A percentile compares a stretch with the other conserved stretches of the same genome.
Evolutionary conservation across 352 stramenopile genomes (phyloP).

Genomic region (Phytophthora pluvialis): DNA sequence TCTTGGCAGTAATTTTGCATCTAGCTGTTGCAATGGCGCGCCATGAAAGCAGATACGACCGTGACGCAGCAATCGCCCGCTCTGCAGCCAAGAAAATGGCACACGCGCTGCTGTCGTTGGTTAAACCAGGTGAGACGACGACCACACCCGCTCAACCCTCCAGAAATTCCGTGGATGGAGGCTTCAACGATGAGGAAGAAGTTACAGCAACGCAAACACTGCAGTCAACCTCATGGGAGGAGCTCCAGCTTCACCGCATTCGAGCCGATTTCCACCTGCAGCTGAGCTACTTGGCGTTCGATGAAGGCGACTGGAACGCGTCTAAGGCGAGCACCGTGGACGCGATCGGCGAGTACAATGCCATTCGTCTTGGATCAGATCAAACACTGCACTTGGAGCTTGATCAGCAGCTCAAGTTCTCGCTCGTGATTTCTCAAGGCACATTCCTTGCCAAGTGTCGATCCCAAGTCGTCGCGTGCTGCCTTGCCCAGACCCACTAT

Average conservation of each 20-base stretch:
- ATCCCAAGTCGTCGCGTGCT: slow-evolving; percentile 45
- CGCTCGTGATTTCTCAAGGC: slow-evolving; percentile 34
- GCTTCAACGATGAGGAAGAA: background rate
- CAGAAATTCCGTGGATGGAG: background rate
- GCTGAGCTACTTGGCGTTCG: slow-evolving; percentile 46
- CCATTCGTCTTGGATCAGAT: slow-evolving; percentile 16
- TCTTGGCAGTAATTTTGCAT: slow-evolving; percentile 42
- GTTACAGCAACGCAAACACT: background rate
- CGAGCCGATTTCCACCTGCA: slow-evolving; percentile 45
- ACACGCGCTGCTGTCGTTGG: slow-evolving; percentile 24
- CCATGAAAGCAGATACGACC: slow-evolving; percentile 41
- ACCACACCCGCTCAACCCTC: background rate
- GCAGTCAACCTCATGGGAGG: slow-evolving; percentile 32
- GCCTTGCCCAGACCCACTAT: slow-evolving; percentile 42
- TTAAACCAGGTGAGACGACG: slow-evolving; percentile 7
- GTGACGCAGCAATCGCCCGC: slow-evolving; percentile 24
- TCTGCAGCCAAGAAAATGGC: slow-evolving; percentile 44
- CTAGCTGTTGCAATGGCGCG: slow-evolving; percentile 34
- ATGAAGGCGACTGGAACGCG: slow-evolving; percentile 42
- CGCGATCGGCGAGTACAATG: slow-evolving; percentile 27
- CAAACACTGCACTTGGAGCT: slow-evolving; percentile 23
- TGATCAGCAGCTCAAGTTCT: slow-evolving; percentile 51
- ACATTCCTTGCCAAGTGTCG: slow-evolving; percentile 51
- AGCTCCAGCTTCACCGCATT: slow-evolving; percentile 33
- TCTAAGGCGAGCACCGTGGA: slow-evolving; percentile 32